phyloP scores from a whole-genome alignment of 1,139 yeast genomes.

The Blastobotrys buckinghamii region DNA sequence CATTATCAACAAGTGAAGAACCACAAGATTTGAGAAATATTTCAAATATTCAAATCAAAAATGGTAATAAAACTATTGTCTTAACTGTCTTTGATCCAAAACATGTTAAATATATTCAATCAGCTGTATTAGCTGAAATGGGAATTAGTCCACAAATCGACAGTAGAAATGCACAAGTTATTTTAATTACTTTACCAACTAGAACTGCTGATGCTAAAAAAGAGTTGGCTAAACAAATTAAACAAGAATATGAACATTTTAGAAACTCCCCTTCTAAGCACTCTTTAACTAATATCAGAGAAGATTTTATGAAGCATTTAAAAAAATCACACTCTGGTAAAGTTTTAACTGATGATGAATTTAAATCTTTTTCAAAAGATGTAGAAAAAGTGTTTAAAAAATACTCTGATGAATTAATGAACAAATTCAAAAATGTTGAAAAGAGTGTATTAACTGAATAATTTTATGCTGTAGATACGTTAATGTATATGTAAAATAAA shows the following conservation, averaged over 20 bases:
- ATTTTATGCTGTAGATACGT: background rate
- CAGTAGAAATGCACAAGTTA: slow-evolving; percentile 61
- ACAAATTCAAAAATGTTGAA: slow-evolving; percentile 56
- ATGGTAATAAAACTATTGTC: slow-evolving; percentile 51
- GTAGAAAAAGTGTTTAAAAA: slow-evolving; percentile 65
- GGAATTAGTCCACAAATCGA: slow-evolving; percentile 78
- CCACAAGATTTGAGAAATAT: slow-evolving; percentile 41
- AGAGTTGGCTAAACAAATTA: slow-evolving; percentile 48
- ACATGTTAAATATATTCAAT: slow-evolving; percentile 60
- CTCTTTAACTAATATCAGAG: slow-evolving; percentile 59
- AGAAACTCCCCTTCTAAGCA: slow-evolving; percentile 48
- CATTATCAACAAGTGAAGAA: slow-evolving; percentile 12
- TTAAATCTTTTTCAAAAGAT: slow-evolving; percentile 45
- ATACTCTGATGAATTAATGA: slow-evolving; percentile 52
- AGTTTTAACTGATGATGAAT: slow-evolving; percentile 34
- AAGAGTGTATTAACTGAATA: slow-evolving; percentile 26
- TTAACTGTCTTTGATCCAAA: slow-evolving; percentile 82
- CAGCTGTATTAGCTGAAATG: slow-evolving; percentile 63
- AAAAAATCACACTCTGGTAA: slow-evolving; percentile 51
- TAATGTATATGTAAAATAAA: background rate
- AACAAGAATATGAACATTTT: slow-evolving; percentile 57
- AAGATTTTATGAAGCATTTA: slow-evolving; percentile 52
- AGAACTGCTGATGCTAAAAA: slow-evolving; percentile 64
- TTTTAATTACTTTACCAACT: slow-evolving; percentile 72
- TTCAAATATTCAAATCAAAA: slow-evolving; percentile 74